Percentiles rank a stretch among this genome's conserved stretches.
Conservation (phyloP, 768 basidiomycete species). For the Cystofilobasidium ferigula region DNA sequence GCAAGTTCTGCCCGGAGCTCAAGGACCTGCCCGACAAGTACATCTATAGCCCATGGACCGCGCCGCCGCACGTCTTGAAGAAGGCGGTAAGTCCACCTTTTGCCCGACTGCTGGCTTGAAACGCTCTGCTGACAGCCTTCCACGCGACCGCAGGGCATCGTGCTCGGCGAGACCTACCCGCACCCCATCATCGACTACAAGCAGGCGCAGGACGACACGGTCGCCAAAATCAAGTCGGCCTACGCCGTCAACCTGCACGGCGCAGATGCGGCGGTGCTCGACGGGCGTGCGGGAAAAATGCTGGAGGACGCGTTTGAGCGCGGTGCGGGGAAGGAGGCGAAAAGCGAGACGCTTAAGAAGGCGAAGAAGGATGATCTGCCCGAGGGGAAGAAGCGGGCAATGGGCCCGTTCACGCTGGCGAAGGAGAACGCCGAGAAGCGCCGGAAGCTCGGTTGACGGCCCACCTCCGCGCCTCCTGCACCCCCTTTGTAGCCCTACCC, state of each 20-base stretch:
- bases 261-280: conserved; percentile 33
- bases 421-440: neutral
- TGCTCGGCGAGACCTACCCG: conserved; percentile 40
- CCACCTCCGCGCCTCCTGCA: too few relatives aligned
- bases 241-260: conserved; percentile 36
- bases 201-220: conserved; percentile 32
- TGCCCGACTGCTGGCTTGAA: neutral
- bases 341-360: conserved; percentile 17
- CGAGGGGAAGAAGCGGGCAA: conserved; percentile 26
- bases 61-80: conserved; percentile 34
- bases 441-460: neutral
- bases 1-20: conserved; percentile 41
- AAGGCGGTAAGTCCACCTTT: conserved; percentile 28
- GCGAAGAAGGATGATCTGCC: conserved; percentile 24
- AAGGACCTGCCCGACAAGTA: conserved; percentile 41
- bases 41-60: conserved; percentile 39
- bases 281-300: conserved; percentile 33
- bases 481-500: too few relatives aligned
- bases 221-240: conserved; percentile 37
- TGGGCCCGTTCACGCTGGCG: neutral
- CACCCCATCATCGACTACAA: conserved; percentile 38
- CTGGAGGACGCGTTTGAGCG: conserved; percentile 31
- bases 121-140: neutral
- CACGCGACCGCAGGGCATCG: conserved; percentile 28
- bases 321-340: conserved; percentile 25